A percentile compares a stretch with the other conserved stretches of the same genome.
Evolutionary conservation across 257 asterid genomes (phyloP).

Genomic region (Haberlea rhodopensis): DNA sequence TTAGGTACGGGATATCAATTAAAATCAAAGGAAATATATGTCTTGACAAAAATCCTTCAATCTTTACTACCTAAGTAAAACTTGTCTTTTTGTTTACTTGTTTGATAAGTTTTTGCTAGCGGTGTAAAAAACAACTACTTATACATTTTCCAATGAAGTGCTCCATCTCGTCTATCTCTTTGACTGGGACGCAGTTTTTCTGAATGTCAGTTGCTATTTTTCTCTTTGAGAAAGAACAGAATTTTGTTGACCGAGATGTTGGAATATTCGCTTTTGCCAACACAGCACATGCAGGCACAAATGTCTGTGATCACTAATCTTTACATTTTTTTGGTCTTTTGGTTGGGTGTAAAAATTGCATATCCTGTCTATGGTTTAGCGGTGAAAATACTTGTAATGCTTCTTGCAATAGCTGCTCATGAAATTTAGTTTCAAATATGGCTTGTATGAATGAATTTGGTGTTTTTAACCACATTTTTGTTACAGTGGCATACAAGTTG

Average conservation of each 20-base stretch:
- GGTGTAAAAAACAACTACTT: background rate
- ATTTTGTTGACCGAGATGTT: too few relatives aligned
- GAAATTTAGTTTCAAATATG: constrained; percentile 8
- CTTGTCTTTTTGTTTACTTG: too few relatives aligned
- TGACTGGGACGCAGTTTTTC: background rate
- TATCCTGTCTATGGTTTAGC: background rate
- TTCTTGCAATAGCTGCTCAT: background rate
- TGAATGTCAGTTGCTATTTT: background rate
- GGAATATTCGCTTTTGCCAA: background rate
- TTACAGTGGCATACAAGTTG: constrained; percentile 77
- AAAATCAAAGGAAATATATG: background rate
- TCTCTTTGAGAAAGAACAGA: too few relatives aligned
- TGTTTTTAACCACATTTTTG: constrained; percentile 24
- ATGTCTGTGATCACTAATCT: background rate
- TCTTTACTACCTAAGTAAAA: background rate
- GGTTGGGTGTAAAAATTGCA: background rate
- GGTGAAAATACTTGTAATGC: too few relatives aligned
- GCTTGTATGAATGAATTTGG: constrained; percentile 22
- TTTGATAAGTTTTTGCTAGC: background rate
- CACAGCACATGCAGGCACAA: background rate
- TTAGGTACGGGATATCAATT: background rate
- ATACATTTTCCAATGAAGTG: too few relatives aligned
- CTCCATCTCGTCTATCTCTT: background rate
- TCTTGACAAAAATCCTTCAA: background rate
- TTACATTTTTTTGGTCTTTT: too few relatives aligned